Evolutionary conservation across 2,329 filamentous ascomycete species (phyloP).

Genomic region (Penicillium sclerotiorum): DNA sequence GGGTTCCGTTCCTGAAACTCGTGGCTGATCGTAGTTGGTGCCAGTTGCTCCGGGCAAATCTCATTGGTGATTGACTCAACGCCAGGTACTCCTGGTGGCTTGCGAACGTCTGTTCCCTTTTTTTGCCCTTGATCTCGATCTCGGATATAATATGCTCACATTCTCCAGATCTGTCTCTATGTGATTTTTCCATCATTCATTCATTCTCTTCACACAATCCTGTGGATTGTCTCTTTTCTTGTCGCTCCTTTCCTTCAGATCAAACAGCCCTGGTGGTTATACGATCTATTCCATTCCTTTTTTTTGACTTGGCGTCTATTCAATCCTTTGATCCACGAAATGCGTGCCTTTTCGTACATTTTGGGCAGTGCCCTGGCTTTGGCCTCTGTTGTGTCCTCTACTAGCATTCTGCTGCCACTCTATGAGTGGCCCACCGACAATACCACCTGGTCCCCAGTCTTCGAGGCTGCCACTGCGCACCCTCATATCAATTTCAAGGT

Average conservation of each 20-base stretch:
- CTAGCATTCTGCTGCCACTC: slow-evolving; percentile 26
- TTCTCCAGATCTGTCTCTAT: no score
- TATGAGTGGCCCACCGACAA: slow-evolving; percentile 27
- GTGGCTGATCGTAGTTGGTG: slow-evolving; percentile 5
- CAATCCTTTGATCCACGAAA: slow-evolving; percentile 1
- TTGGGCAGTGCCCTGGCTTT: slow-evolving; percentile 14
- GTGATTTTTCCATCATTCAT: background rate
- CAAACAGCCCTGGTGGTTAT: slow-evolving; percentile 11
- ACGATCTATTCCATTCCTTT: slow-evolving; percentile 13
- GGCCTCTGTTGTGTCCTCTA: slow-evolving; percentile 15
- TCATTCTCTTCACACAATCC: slow-evolving; percentile 1
- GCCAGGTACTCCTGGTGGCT: background rate
- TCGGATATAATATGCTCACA: no score
- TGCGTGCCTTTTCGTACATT: slow-evolving; percentile 11
- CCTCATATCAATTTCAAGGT: slow-evolving; percentile 30
- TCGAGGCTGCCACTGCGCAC: slow-evolving; percentile 23
- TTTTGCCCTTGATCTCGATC: no score
- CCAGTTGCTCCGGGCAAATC: background rate
- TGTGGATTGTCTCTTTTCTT: slow-evolving; percentile 3
- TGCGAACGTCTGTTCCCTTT: no score
- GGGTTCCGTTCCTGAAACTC: slow-evolving; percentile 10
- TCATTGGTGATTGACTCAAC: slow-evolving; percentile 3
- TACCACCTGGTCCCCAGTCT: slow-evolving; percentile 27
- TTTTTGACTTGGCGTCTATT: background rate
- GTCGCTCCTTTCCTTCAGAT: slow-evolving; percentile 14